These are phyloP conservation scores for Logfia minima DNA, from an alignment of 129 eudicot species.

Conservation along the genomic window DNA sequence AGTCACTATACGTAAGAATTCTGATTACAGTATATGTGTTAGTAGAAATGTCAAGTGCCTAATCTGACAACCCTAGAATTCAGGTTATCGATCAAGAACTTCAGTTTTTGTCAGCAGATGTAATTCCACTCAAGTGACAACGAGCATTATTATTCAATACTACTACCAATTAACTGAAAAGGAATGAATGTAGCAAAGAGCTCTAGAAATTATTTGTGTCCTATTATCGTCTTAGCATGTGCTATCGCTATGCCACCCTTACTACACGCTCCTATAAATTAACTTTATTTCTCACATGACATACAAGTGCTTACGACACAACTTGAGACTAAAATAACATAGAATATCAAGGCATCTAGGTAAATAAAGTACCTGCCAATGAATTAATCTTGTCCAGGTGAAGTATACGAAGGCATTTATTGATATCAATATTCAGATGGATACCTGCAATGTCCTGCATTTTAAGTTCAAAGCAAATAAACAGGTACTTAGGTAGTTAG, in stretches of 20 bases:
- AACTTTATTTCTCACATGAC: slow-evolving; percentile 21
- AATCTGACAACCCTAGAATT: background rate
- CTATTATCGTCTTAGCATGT: background rate
- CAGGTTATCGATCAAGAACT: background rate
- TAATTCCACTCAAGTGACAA: background rate
- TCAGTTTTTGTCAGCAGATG: background rate
- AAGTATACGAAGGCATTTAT: slow-evolving; percentile 72
- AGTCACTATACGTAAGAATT: background rate
- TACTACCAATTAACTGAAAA: background rate
- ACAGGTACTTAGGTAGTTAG: background rate
- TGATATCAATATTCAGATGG: slow-evolving; percentile 78
- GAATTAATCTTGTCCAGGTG: slow-evolving; percentile 77
- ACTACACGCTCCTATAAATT: background rate
- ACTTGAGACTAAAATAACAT: slow-evolving; percentile 15
- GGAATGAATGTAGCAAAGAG: background rate
- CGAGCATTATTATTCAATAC: background rate
- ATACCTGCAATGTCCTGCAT: slow-evolving; percentile 75
- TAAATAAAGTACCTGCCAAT: slow-evolving; percentile 57
- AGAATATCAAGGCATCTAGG: slow-evolving; percentile 7
- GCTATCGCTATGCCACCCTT: slow-evolving; percentile 13
- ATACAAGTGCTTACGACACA: background rate
- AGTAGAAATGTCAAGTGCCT: slow-evolving; percentile 1
- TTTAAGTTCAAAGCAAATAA: background rate
- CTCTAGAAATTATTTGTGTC: background rate
- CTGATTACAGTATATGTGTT: background rate